phyloP scores from a whole-genome alignment of 441 rosid genomes.

The Populus hybrid region DNA sequence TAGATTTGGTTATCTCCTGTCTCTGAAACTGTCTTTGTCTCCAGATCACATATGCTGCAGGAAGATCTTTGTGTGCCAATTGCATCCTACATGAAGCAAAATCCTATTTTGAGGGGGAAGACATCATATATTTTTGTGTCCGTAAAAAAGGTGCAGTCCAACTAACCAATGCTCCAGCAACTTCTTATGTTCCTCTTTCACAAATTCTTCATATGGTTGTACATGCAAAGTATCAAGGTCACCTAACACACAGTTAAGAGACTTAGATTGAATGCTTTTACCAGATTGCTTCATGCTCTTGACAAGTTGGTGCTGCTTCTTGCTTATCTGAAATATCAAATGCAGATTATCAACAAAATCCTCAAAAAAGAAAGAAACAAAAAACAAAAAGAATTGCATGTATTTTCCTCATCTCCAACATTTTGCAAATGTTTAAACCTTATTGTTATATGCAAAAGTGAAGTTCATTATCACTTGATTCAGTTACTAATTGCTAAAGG shows the following conservation, averaged over 20 bases:
- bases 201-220: slow-evolving; percentile 84
- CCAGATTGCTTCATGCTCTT: slow-evolving; percentile 89
- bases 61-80: slow-evolving; percentile 67
- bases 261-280: slow-evolving; percentile 65
- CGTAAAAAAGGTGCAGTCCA: slow-evolving; percentile 23
- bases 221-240: slow-evolving; percentile 63
- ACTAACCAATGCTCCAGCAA: slow-evolving; percentile 83
- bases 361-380: neutral
- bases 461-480: neutral
- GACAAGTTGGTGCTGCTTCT: slow-evolving; percentile 86
- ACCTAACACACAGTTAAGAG: slow-evolving; percentile 74
- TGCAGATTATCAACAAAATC: slow-evolving; percentile 12
- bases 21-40: slow-evolving; percentile 51
- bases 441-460: neutral
- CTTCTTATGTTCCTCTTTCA: slow-evolving; percentile 85
- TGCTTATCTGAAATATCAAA: slow-evolving; percentile 71
- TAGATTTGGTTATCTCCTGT: slow-evolving; percentile 43
- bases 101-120: slow-evolving; percentile 10
- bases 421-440: neutral
- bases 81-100: slow-evolving; percentile 51
- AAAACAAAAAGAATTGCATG: neutral
- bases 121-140: slow-evolving; percentile 14
- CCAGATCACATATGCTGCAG: slow-evolving; percentile 70
- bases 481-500: neutral
- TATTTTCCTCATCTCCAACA: neutral